Percentiles rank a stretch among this genome's conserved stretches.
Conservation (phyloP, 140 eudicot species). For the Ambrosia hybrid region DNA sequence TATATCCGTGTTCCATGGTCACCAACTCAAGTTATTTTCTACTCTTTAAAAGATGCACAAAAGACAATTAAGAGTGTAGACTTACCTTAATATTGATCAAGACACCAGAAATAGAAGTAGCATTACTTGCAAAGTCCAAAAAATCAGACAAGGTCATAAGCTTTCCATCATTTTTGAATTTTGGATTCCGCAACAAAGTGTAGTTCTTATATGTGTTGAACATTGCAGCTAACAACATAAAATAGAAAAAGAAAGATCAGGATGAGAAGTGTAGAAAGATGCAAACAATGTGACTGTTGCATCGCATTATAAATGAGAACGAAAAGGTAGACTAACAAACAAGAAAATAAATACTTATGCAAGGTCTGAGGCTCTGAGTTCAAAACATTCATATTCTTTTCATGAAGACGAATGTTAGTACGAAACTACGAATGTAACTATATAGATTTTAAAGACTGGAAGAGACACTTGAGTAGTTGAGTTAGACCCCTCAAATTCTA, state of each 20-base stretch:
- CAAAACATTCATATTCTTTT: constrained; percentile 1
- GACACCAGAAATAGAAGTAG: constrained; percentile 78
- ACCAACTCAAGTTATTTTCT: background rate
- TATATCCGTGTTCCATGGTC: background rate
- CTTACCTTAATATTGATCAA: constrained; percentile 82
- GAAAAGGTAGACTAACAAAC: background rate
- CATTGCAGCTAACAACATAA: constrained; percentile 66
- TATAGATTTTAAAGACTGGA: background rate
- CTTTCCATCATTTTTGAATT: constrained; percentile 52
- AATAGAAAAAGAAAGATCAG: constrained; percentile 17
- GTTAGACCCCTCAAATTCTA: constrained; percentile 6
- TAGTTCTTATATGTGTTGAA: constrained; percentile 34
- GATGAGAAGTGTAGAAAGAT: background rate
- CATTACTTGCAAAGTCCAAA: constrained; percentile 60
- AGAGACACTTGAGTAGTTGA: background rate
- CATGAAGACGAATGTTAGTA: constrained; percentile 3
- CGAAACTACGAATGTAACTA: background rate
- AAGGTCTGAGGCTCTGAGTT: constrained; percentile 8
- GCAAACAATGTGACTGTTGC: background rate
- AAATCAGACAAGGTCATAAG: constrained; percentile 58
- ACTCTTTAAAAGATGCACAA: constrained; percentile 21
- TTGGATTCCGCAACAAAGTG: constrained; percentile 66
- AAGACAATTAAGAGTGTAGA: constrained; percentile 12
- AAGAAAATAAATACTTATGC: background rate
- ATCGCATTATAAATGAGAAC: background rate